Evolutionary conservation across 371 early-diverging fungal species (phyloP), one percentile per base, ranked within the genome.

Genomic region (Phascolomyces articulosus): DNA sequence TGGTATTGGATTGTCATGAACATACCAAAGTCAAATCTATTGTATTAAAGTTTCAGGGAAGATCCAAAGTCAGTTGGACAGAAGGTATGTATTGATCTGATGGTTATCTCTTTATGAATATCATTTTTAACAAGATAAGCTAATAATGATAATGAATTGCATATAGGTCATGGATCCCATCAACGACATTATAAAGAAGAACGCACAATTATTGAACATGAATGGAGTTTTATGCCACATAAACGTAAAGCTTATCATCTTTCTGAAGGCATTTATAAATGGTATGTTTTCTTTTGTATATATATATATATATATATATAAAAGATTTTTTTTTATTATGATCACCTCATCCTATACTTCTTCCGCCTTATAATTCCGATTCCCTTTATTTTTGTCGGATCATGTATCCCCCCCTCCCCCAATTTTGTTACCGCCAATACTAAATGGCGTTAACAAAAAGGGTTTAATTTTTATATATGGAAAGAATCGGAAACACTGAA

Each of bases 41-140:
- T 27, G 44, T 66, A 0, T 63, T 83, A 20, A 78, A 73, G 55
- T 80, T 83, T 56, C 58, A 73, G n/a, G 83, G 80, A 1, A 83
- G 73, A 53, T 68, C 69, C 38, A 75, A 73, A 48, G 83, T 79
- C 0, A 64, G 64, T 34, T 83, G 83, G 83, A 67, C 70, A 10
- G 83, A 83, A 74, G 78, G 82, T 79, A 76, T 26, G 34, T 9
- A 16, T n/a, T n/a, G n/a, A n/a, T n/a, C n/a, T n/a, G n/a, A n/a
- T n/a, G n/a, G n/a, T n/a, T n/a, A n/a, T n/a, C n/a, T n/a, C n/a
- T n/a, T n/a, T n/a, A n/a, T n/a, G n/a, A n/a, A n/a, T n/a, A n/a
- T n/a, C n/a, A n/a, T n/a, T n/a, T n/a, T n/a, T n/a, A n/a, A n/a
- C n/a, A n/a, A n/a, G 15, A 63, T 60, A n/a, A 18, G 16, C n/a